Percentiles rank a stretch among this genome's conserved stretches.
Evolutionary conservation across 495 filamentous ascomycete genomes (phyloP).

Genomic region (Penicillium macrosclerotiorum): DNA sequence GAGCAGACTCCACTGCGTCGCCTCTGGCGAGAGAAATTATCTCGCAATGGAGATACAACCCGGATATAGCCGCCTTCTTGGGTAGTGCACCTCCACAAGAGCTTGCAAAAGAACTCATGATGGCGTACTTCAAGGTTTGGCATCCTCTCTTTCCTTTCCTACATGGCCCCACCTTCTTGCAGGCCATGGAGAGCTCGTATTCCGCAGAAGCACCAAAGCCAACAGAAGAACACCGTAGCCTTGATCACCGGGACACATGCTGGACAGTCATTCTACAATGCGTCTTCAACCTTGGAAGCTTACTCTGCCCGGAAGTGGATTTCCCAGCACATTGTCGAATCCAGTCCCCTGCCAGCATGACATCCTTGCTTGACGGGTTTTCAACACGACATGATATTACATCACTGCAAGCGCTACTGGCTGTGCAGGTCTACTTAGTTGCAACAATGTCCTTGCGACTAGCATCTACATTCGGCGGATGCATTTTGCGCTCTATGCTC

Average conservation of each 20-base stretch:
- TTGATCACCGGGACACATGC: conserved; percentile 27
- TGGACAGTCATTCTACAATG: conserved; percentile 44
- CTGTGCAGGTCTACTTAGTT: conserved; percentile 38
- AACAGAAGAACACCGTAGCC: neutral
- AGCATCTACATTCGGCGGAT: conserved; percentile 40
- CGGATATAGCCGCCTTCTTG: conserved; percentile 23
- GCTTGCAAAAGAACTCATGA: conserved; percentile 34
- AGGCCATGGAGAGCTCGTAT: conserved; percentile 44
- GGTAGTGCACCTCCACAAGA: conserved; percentile 31
- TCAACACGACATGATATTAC: conserved; percentile 34
- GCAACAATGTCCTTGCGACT: conserved; percentile 39
- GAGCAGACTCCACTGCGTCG: conserved; percentile 8
- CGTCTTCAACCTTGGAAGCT: conserved; percentile 35
- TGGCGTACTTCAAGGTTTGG: conserved; percentile 44
- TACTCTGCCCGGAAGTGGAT: conserved; percentile 26
- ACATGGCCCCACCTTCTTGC: conserved; percentile 49
- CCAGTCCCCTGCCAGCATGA: conserved; percentile 27
- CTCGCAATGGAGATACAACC: conserved; percentile 35
- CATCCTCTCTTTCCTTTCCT: conserved; percentile 52
- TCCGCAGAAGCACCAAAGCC: conserved; percentile 9
- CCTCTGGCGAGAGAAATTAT: conserved; percentile 10
- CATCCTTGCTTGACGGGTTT: conserved; percentile 26
- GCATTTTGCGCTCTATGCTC: conserved; percentile 39
- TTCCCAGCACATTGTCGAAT: conserved; percentile 29
- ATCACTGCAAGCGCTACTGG: conserved; percentile 38